These are phyloP conservation scores for Mallotus repandus DNA, from an alignment of 441 rosid genomes.

Conservation along the genomic window DNA sequence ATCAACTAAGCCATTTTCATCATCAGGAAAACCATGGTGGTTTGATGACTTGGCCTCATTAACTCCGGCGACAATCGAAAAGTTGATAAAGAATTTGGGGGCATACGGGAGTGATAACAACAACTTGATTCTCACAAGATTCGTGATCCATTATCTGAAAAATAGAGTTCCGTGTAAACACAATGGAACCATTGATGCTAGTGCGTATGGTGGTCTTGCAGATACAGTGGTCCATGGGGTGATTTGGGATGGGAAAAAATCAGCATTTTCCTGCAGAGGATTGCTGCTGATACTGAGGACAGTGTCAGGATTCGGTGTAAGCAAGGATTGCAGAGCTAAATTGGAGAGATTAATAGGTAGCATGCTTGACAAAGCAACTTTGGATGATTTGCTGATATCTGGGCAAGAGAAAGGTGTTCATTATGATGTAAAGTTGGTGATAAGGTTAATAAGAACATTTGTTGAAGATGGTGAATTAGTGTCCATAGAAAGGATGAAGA, in stretches of 20 bases:
- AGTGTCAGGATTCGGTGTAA: slow-evolving; percentile 47
- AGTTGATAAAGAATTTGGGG: slow-evolving; percentile 43
- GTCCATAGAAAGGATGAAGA: slow-evolving; percentile 37
- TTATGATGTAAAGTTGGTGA: slow-evolving; percentile 67
- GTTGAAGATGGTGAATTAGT: slow-evolving; percentile 27
- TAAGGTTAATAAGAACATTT: slow-evolving; percentile 54
- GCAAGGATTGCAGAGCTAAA: slow-evolving; percentile 50
- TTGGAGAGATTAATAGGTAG: slow-evolving; percentile 63
- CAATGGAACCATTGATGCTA: not conserved
- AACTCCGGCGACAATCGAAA: slow-evolving; percentile 48
- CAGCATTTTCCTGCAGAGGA: slow-evolving; percentile 61
- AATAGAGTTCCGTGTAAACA: slow-evolving; percentile 22
- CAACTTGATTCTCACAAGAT: slow-evolving; percentile 59
- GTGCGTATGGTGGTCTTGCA: slow-evolving; percentile 41
- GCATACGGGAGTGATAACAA: slow-evolving; percentile 47
- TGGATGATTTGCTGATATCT: slow-evolving; percentile 67
- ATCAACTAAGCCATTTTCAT: slow-evolving; percentile 22
- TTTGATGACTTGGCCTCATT: slow-evolving; percentile 54
- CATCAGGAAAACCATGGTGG: slow-evolving; percentile 67
- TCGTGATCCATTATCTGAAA: slow-evolving; percentile 70
- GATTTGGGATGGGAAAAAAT: slow-evolving; percentile 28
- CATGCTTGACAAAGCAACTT: slow-evolving; percentile 63
- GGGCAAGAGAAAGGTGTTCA: slow-evolving; percentile 43
- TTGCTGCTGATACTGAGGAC: slow-evolving; percentile 50
- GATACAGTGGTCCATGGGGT: slow-evolving; percentile 63